Evolutionary conservation across 768 basidiomycete species (phyloP).

Genomic region (Agaricus subrufescens): DNA sequence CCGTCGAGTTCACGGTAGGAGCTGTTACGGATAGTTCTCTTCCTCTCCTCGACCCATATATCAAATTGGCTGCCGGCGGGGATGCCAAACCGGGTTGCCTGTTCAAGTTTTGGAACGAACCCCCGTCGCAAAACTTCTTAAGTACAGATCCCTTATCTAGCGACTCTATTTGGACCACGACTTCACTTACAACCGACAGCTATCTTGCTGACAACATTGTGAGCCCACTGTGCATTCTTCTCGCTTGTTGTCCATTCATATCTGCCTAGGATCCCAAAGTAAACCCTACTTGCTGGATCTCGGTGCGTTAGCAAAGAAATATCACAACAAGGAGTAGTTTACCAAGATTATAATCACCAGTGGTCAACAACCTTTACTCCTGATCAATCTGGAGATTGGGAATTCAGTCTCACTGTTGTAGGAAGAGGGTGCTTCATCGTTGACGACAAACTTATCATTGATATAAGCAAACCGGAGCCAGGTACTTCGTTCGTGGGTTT

Average conservation of each 20-base stretch:
- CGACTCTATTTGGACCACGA: conserved; percentile 30
- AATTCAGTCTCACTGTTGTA: conserved; percentile 41
- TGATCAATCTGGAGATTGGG: conserved; percentile 47
- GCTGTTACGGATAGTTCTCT: conserved; percentile 42
- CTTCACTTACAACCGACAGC: conserved; percentile 28
- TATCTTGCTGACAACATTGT: conserved; percentile 40
- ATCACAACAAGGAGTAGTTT: no score
- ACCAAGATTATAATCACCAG: conserved; percentile 15
- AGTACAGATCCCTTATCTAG: conserved; percentile 15
- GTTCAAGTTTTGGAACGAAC: conserved; percentile 43
- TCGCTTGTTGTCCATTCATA: not conserved
- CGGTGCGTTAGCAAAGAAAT: conserved; percentile 24
- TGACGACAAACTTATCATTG: conserved; percentile 40
- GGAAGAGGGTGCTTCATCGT: conserved; percentile 48
- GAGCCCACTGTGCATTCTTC: conserved; percentile 12
- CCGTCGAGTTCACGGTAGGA: conserved; percentile 41
- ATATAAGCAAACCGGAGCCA: conserved; percentile 33
- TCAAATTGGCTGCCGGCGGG: conserved; percentile 32
- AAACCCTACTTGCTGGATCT: conserved; percentile 34
- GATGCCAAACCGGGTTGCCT: conserved; percentile 24
- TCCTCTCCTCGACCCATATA: conserved; percentile 44
- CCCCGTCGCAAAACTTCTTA: conserved; percentile 32
- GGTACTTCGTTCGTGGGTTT: conserved; percentile 40
- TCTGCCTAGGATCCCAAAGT: conserved; percentile 33
- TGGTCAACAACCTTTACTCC: conserved; percentile 42